phyloP scores from a whole-genome alignment of 805 yeast species.

The Saccharomyces mikatae region DNA sequence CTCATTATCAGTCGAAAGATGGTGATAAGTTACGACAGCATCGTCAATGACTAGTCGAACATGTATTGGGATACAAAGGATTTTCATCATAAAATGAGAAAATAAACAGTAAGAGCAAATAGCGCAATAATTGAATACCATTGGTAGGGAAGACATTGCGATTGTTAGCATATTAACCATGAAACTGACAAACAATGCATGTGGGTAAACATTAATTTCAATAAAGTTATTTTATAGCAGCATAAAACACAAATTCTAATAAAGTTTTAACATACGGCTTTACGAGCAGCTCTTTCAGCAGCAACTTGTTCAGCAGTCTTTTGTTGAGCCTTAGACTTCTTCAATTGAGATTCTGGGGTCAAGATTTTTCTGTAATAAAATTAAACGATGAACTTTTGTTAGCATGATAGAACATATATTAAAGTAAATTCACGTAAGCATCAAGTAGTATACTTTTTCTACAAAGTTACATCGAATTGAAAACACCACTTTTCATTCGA shows the following conservation, averaged over 20 bases:
- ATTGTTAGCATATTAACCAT: background rate
- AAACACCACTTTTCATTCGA: slow-evolving; percentile 36
- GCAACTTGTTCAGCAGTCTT: slow-evolving; percentile 70
- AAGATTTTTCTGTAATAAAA: slow-evolving; percentile 33
- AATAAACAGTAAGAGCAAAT: background rate
- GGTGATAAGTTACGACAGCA: slow-evolving; percentile 65
- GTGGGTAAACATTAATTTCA: slow-evolving; percentile 2
- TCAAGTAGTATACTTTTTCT: slow-evolving; percentile 2
- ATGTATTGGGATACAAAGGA: slow-evolving; percentile 37
- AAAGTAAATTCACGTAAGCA: background rate
- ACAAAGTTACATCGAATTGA: slow-evolving; percentile 34
- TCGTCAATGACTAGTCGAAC: slow-evolving; percentile 60
- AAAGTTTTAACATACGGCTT: slow-evolving; percentile 57
- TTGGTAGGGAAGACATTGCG: slow-evolving; percentile 2
- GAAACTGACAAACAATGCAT: background rate
- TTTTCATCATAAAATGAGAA: slow-evolving; percentile 38
- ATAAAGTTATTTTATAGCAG: background rate
- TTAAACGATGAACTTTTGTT: background rate
- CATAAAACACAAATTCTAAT: background rate
- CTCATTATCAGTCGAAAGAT: slow-evolving; percentile 59
- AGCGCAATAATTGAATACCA: slow-evolving; percentile 2
- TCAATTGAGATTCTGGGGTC: slow-evolving; percentile 77
- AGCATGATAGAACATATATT: background rate
- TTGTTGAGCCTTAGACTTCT: slow-evolving; percentile 72
- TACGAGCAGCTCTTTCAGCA: slow-evolving; percentile 71